These are phyloP conservation scores for Gynochthodes officinalis DNA, from an alignment of 257 asterid genomes.

Conservation along the genomic window DNA sequence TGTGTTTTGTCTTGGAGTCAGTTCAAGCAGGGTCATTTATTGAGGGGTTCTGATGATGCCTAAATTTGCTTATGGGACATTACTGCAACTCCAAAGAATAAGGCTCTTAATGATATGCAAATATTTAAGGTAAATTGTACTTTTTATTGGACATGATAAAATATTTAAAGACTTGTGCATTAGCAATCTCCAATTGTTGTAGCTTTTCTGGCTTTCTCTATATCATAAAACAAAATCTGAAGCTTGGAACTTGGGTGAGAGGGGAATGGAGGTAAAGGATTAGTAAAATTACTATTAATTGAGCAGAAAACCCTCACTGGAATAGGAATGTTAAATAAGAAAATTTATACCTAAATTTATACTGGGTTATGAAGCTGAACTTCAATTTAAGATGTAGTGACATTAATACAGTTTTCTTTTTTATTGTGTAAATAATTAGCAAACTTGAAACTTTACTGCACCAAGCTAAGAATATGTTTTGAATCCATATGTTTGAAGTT, in stretches of 20 bases:
- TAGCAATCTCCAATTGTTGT: neutral
- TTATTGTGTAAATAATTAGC: neutral
- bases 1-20: slow-evolving; percentile 95
- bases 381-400: neutral
- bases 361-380: neutral
- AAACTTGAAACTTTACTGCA: neutral
- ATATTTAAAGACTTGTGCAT: neutral
- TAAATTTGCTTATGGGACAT: slow-evolving; percentile 97
- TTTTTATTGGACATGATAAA: neutral
- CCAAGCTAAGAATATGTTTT: neutral
- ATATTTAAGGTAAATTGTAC: slow-evolving; percentile 62
- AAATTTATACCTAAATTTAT: neutral
- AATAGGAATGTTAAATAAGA: neutral
- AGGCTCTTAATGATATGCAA: slow-evolving; percentile 79
- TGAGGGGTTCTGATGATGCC: slow-evolving; percentile 96
- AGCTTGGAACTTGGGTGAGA: neutral
- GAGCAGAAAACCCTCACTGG: neutral
- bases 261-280: neutral
- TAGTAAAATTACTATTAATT: neutral
- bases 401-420: neutral
- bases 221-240: no score
- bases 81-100: slow-evolving; percentile 76
- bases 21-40: slow-evolving; percentile 76
- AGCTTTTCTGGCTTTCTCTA: slow-evolving; percentile 1
- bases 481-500: neutral